These are phyloP conservation scores for Botrytis paeoniae DNA, from an alignment of 2,329 filamentous ascomycete species.

Conservation along the genomic window DNA sequence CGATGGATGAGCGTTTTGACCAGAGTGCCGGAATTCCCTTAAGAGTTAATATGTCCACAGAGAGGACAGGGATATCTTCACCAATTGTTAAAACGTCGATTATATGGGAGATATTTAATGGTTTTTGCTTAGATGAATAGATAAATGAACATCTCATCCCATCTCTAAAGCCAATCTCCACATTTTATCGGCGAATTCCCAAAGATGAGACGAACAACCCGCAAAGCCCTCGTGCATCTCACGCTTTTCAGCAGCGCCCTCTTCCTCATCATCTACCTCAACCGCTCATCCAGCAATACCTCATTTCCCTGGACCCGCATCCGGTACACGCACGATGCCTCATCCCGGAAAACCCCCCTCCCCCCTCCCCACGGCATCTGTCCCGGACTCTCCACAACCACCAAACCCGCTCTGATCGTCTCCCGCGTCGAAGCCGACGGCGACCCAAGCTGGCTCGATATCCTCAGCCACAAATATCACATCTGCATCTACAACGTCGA, in stretches of 20 bases:
- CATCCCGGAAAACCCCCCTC: constrained; percentile 23
- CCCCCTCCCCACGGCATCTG: constrained; percentile 44
- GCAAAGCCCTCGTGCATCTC: constrained; percentile 39
- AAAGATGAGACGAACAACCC: constrained; percentile 41
- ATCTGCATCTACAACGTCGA: constrained; percentile 47
- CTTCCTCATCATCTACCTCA: constrained; percentile 41
- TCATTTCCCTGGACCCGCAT: constrained; percentile 45
- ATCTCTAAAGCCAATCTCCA: not conserved
- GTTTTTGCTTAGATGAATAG: not conserved
- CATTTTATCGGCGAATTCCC: no score
- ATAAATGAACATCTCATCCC: not conserved
- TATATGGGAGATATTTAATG: not conserved
- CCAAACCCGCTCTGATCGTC: constrained; percentile 47
- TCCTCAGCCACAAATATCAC: constrained; percentile 42
- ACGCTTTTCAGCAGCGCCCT: constrained; percentile 39
- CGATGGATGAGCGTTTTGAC: no score
- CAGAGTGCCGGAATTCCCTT: not conserved
- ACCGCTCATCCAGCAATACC: constrained; percentile 33
- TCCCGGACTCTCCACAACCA: constrained; percentile 40
- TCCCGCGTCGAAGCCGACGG: constrained; percentile 44
- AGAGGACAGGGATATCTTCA: not conserved
- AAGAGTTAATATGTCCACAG: not conserved
- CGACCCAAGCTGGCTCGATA: constrained; percentile 43
- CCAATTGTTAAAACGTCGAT: not conserved
- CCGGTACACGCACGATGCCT: constrained; percentile 39